Evolutionary conservation across 2,329 filamentous ascomycete genomes (phyloP), one percentile per base, ranked within the genome.

Genomic region (Scedosporium boydii): DNA sequence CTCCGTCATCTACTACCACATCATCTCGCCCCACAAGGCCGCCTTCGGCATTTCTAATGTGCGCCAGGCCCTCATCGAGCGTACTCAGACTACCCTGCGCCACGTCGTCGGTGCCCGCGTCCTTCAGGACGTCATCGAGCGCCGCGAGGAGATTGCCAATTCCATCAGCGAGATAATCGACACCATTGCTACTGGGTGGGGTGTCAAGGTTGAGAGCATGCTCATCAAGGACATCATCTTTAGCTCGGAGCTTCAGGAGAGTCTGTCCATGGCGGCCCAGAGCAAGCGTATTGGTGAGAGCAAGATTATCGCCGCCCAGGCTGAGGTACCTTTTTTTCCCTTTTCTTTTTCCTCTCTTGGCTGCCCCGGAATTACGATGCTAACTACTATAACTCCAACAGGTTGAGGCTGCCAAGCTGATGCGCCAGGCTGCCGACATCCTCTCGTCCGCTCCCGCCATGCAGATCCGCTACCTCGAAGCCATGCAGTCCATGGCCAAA

Each of bases 201-300:
- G 95, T 77, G 93, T 96, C 6, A 87, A 91, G 72, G 95, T 98
- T 63, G 95, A 98, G 82, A 93, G 88, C 71, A 99, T 99, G 93
- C 87, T 99, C 68, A 93, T 99, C 84, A 98, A 99, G 80, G 95
- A 99, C 76, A 96, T 99, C 73, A 90, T 98, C 74, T 99, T 99
- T 85, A 92, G 87, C 77, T 87, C 91, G 72, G 95, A 98, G 68
- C 83, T 99, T 55, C 95, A 99, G 77, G 93, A 98, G 71, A 95
- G 90, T 18, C 85, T 99, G 59, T 96, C 91, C 72, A 98, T 99
- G 95, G 95, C 95, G 46, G 95, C 95, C 3, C 95, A 99, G 83
- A 91, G 89, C 80, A 98, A 98, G 88, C 89, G 95, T 69, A 96
- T 97, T 63, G 95, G 95, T 78, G 95, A 99, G 77, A 92, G 89